Percentiles rank a stretch among this genome's conserved stretches.
phyloP scores from a whole-genome alignment of 805 yeast genomes.

The Pichia phayaonensis region DNA sequence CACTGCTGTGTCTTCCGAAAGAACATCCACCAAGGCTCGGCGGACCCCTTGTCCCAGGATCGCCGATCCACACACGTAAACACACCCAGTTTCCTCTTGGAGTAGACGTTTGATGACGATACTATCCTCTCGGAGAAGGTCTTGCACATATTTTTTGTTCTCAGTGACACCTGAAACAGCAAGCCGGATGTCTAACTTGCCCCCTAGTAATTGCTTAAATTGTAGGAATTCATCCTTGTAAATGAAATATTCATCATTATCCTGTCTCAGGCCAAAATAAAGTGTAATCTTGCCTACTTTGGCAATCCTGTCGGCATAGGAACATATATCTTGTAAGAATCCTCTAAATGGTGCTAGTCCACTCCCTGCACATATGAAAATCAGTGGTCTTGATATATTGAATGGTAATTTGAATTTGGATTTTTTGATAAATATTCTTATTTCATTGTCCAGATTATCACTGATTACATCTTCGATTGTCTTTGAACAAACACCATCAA shows the following conservation, averaged over 20 bases:
- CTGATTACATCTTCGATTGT: constrained; percentile 60
- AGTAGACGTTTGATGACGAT: constrained; percentile 43
- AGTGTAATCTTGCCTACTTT: constrained; percentile 58
- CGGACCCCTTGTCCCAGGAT: constrained; percentile 90
- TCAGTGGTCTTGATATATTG: constrained; percentile 70
- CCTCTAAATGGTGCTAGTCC: constrained; percentile 97
- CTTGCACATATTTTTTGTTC: constrained; percentile 72
- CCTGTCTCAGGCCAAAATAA: constrained; percentile 58
- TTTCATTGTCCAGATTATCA: constrained; percentile 39
- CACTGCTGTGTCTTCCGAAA: constrained; percentile 40
- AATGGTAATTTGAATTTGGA: constrained; percentile 85
- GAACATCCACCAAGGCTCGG: constrained; percentile 50
- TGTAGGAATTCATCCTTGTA: constrained; percentile 79
- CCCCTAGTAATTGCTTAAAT: constrained; percentile 43
- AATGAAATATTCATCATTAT: constrained; percentile 54
- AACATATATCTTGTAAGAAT: constrained; percentile 64
- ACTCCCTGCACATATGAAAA: constrained; percentile 92
- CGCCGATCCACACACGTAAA: constrained; percentile 92
- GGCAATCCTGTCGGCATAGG: not conserved
- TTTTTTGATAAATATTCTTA: constrained; percentile 82
- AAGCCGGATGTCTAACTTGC: constrained; percentile 53
- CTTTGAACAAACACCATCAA: constrained; percentile 81
- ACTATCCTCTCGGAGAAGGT: constrained; percentile 46
- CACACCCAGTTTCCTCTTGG: constrained; percentile 54
- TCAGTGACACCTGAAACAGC: constrained; percentile 61